phyloP scores from a whole-genome alignment of 768 basidiomycete species.

The Cystofilobasidium ferigula region DNA sequence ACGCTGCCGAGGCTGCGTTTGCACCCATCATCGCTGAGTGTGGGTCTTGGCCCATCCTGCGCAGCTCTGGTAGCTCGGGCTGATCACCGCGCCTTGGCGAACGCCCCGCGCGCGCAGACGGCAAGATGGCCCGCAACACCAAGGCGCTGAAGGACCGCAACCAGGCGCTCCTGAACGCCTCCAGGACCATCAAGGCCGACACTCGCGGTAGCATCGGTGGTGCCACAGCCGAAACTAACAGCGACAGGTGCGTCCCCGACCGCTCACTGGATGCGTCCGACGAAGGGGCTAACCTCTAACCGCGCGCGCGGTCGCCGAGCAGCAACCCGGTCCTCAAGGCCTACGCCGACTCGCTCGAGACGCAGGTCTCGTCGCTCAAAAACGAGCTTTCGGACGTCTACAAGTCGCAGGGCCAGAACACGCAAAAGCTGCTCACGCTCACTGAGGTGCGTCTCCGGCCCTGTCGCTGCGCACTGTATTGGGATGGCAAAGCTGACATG shows the following conservation, averaged over 20 bases:
- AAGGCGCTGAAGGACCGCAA: constrained; percentile 86
- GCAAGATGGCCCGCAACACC: constrained; percentile 81
- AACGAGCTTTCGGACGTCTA: constrained; percentile 89
- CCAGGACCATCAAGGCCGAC: constrained; percentile 58
- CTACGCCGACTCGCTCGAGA: constrained; percentile 82
- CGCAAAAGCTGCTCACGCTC: constrained; percentile 82
- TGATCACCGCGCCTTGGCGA: not conserved
- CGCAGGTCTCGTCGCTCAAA: constrained; percentile 80
- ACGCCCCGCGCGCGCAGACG: constrained; percentile 47
- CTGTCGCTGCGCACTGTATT: not conserved
- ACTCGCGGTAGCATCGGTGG: constrained; percentile 36
- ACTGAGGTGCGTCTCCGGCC: constrained; percentile 49
- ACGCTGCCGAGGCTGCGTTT: constrained; percentile 67
- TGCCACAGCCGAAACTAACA: constrained; percentile 32
- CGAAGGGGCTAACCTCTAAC: not conserved
- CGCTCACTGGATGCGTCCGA: constrained; percentile 37
- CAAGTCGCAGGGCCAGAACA: constrained; percentile 91
- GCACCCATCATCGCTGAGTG: constrained; percentile 85
- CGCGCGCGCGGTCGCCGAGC: too few relatives aligned
- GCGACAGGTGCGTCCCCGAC: not conserved
- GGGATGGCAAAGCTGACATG: too few relatives aligned
- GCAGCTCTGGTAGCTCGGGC: not conserved
- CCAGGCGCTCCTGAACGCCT: constrained; percentile 72
- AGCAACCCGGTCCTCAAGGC: constrained; percentile 79
- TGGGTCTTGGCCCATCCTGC: constrained; percentile 48